These are phyloP conservation scores for Diaporthe longicolla DNA, from an alignment of 2,329 filamentous ascomycete genomes.

Conservation along the genomic window DNA sequence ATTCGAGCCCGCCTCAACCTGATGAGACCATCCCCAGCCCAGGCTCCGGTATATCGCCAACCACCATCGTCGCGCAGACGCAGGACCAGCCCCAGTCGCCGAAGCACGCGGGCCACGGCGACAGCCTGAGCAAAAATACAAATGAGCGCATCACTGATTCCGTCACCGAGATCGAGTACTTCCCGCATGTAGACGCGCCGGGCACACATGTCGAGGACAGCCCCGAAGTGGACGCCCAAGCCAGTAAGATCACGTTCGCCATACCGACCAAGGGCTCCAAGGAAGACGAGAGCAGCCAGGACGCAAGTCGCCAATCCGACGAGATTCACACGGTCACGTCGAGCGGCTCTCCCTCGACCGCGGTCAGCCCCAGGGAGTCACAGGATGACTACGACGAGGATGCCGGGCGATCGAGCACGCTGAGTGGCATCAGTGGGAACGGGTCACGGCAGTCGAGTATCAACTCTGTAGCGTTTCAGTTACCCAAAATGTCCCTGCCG, in stretches of 20 bases:
- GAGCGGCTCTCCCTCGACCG: conserved; percentile 38
- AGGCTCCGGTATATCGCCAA: conserved; percentile 61
- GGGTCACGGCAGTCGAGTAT: conserved; percentile 37
- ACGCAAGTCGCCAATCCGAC: conserved; percentile 16
- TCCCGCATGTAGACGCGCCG: conserved; percentile 15
- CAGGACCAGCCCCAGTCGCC: conserved; percentile 47
- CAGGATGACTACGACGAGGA: conserved; percentile 41
- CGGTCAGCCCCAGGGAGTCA: conserved; percentile 36
- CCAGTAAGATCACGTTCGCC: conserved; percentile 40
- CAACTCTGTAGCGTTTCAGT: conserved; percentile 9
- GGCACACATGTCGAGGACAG: neutral
- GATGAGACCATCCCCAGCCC: conserved; percentile 50
- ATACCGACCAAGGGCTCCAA: conserved; percentile 35
- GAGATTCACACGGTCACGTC: conserved; percentile 36
- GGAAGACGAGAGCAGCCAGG: neutral
- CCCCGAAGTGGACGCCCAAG: conserved; percentile 12
- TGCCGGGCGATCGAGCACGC: conserved; percentile 35
- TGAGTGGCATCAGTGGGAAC: conserved; percentile 39
- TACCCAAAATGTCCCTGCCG: conserved; percentile 35
- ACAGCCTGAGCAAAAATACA: neutral
- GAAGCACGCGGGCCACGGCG: conserved; percentile 47
- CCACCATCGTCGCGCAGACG: conserved; percentile 46
- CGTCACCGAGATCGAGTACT: conserved; percentile 36
- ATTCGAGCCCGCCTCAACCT: conserved; percentile 43
- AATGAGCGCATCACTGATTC: neutral